Evolutionary conservation across 2,329 filamentous ascomycete genomes (phyloP).

Genomic region (Ramularia endophylla): DNA sequence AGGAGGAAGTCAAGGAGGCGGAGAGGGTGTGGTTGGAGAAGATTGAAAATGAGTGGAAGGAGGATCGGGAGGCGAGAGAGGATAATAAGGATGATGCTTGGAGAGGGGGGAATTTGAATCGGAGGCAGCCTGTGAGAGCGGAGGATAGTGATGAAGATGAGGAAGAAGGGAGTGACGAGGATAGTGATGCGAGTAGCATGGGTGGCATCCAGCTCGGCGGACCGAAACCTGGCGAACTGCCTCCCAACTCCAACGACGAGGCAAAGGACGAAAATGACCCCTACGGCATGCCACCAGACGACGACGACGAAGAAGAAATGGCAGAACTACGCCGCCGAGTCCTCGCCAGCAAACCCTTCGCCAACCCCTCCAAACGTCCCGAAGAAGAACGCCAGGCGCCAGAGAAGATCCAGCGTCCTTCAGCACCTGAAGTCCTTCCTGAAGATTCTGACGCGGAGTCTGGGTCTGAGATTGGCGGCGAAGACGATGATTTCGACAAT

Average conservation of each 20-base stretch:
- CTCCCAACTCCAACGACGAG: slow-evolving; percentile 36
- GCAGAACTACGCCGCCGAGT: slow-evolving; percentile 84
- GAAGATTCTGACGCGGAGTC: slow-evolving; percentile 62
- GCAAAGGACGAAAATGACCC: slow-evolving; percentile 53
- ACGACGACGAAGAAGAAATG: slow-evolving; percentile 86
- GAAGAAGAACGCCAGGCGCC: slow-evolving; percentile 50
- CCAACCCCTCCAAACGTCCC: slow-evolving; percentile 43
- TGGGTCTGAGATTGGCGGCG: slow-evolving; percentile 61
- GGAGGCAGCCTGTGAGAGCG: slow-evolving; percentile 45
- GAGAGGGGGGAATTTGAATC: slow-evolving; percentile 86
- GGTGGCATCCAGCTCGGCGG: slow-evolving; percentile 32
- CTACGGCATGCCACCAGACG: slow-evolving; percentile 67
- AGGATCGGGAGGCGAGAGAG: slow-evolving; percentile 63
- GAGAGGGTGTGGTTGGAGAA: slow-evolving; percentile 85
- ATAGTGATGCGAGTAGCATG: slow-evolving; percentile 30
- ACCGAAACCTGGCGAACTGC: slow-evolving; percentile 48
- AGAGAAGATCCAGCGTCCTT: slow-evolving; percentile 55
- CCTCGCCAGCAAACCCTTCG: slow-evolving; percentile 84
- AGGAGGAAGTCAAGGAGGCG: slow-evolving; percentile 73
- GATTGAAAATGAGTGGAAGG: slow-evolving; percentile 81
- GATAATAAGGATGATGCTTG: slow-evolving; percentile 67
- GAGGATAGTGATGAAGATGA: slow-evolving; percentile 48
- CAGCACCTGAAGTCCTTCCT: slow-evolving; percentile 43
- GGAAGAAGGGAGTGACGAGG: slow-evolving; percentile 38
- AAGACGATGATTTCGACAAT: slow-evolving; percentile 79